These are phyloP conservation scores for Colletotrichum euphorbiae DNA, from an alignment of 2,329 filamentous ascomycete genomes.

Conservation along the genomic window DNA sequence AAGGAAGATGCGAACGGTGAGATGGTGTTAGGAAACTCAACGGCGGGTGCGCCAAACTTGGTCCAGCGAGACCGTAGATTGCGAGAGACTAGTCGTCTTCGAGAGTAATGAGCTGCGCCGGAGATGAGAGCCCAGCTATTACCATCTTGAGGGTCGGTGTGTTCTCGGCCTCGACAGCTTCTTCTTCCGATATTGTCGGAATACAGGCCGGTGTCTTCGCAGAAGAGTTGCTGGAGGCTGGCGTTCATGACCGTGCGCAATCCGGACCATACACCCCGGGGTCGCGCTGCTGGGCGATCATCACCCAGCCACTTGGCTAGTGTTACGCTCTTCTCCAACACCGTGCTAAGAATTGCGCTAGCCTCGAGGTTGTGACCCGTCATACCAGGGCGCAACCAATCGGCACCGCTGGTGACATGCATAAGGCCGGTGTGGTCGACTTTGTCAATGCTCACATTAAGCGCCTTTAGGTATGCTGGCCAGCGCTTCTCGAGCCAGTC, in stretches of 20 bases:
- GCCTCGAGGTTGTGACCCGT: constrained; percentile 64
- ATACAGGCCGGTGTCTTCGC: constrained; percentile 51
- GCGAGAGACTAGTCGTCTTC: constrained; percentile 46
- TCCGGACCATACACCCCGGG: constrained; percentile 39
- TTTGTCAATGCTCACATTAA: constrained; percentile 49
- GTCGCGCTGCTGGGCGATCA: constrained; percentile 29
- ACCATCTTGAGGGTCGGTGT: constrained; percentile 62
- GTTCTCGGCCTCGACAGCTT: constrained; percentile 47
- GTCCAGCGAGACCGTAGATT: constrained; percentile 56
- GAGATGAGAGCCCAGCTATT: constrained; percentile 59
- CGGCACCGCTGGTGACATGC: constrained; percentile 60
- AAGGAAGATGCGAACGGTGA: constrained; percentile 50
- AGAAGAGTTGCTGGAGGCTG: constrained; percentile 44
- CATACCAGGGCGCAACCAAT: constrained; percentile 65
- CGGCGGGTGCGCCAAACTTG: constrained; percentile 59
- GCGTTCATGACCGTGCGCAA: constrained; percentile 38
- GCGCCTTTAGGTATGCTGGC: constrained; percentile 55
- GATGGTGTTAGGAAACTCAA: constrained; percentile 50
- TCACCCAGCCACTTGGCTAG: constrained; percentile 60
- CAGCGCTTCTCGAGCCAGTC: constrained; percentile 56
- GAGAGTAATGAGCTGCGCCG: constrained; percentile 41
- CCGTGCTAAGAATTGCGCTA: constrained; percentile 64
- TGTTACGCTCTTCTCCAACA: constrained; percentile 58
- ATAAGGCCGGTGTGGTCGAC: constrained; percentile 55
- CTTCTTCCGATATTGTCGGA: constrained; percentile 56